Evolutionary conservation across 2,329 filamentous ascomycete genomes (phyloP).

Genomic region (Emergomyces africanus): DNA sequence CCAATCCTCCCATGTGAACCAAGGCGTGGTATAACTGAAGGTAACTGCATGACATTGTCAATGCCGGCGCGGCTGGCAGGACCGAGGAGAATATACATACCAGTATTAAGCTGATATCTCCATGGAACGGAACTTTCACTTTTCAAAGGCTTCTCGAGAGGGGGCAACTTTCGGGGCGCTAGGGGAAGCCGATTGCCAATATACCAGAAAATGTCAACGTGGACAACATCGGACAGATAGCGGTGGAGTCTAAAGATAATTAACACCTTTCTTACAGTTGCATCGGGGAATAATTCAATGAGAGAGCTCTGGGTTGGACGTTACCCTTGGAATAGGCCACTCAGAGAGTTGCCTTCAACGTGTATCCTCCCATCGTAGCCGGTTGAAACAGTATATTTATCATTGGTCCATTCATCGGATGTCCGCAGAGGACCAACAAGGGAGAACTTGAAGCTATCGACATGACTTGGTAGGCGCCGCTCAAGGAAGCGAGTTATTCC

Average conservation of each 20-base stretch:
- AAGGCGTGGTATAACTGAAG: constrained; percentile 39
- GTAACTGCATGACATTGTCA: constrained; percentile 40
- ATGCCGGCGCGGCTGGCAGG: background rate
- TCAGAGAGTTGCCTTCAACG: constrained; percentile 23
- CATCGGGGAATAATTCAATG: background rate
- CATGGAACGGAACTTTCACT: background rate
- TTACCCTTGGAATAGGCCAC: constrained; percentile 24
- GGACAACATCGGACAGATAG: background rate
- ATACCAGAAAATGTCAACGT: background rate
- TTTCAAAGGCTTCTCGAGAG: background rate
- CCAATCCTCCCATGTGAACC: constrained; percentile 44
- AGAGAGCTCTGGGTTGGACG: constrained; percentile 6
- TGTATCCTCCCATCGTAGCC: constrained; percentile 17
- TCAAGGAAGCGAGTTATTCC: constrained; percentile 16
- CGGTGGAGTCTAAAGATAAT: background rate
- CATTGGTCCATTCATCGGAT: constrained; percentile 6
- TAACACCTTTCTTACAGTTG: background rate
- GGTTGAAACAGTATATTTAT: constrained; percentile 14
- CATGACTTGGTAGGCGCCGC: constrained; percentile 15
- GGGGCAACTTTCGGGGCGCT: background rate
- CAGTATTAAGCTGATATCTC: background rate
- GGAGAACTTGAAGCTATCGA: constrained; percentile 13
- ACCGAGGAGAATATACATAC: background rate
- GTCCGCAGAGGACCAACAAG: constrained; percentile 8
- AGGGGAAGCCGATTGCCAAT: background rate